Evolutionary conservation across 2,329 filamentous ascomycete genomes (phyloP).

Genomic region (Furcasterigmium sp.): DNA sequence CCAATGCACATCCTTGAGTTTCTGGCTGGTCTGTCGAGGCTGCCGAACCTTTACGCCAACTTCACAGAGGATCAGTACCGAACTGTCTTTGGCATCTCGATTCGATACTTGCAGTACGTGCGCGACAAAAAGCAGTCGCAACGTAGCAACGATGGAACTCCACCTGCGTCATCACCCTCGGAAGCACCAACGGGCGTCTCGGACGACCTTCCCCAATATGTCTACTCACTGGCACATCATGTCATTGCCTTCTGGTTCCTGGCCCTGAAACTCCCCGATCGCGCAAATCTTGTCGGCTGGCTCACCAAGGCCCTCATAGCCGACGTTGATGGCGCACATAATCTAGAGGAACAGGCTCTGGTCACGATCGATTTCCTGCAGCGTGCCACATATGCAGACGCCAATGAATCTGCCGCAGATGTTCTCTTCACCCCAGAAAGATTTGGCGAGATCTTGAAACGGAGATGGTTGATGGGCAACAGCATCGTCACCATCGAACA

Average conservation of each 20-base stretch:
- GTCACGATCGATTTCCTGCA: constrained; percentile 96
- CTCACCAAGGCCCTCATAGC: constrained; percentile 83
- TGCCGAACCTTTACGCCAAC: constrained; percentile 81
- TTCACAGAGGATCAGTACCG: constrained; percentile 89
- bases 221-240: constrained; percentile 89
- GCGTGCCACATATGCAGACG: constrained; percentile 77
- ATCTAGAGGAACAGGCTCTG: constrained; percentile 85
- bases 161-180: neutral
- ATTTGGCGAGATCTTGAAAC: constrained; percentile 62
- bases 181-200: constrained; percentile 20
- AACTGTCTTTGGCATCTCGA: constrained; percentile 91
- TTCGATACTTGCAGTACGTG: constrained; percentile 87
- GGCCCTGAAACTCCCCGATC: constrained; percentile 77
- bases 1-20: constrained; percentile 96
- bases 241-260: constrained; percentile 98
- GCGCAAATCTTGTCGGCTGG: constrained; percentile 80
- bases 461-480: constrained; percentile 68
- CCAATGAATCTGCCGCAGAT: constrained; percentile 68
- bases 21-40: constrained; percentile 77
- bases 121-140: constrained; percentile 56
- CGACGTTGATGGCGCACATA: constrained; percentile 68
- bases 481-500: constrained; percentile 72
- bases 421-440: constrained; percentile 58
- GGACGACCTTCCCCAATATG: constrained; percentile 85
- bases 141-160: constrained; percentile 16